Evolutionary conservation across 495 filamentous ascomycete genomes (phyloP), one percentile per base, ranked within the genome.

Genomic region (Aspergillus kassunensis): DNA sequence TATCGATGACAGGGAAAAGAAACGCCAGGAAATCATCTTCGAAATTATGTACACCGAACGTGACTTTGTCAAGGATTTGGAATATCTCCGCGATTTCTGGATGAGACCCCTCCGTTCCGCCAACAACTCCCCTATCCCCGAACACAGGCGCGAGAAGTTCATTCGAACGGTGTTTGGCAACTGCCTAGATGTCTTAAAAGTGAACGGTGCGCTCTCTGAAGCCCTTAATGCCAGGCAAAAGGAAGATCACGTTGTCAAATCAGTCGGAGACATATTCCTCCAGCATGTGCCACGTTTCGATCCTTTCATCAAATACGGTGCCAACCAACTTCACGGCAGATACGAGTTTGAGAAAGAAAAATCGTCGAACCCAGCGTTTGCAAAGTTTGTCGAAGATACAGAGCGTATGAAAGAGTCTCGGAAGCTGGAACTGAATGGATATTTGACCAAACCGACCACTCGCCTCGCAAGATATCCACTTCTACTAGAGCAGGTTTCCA

Each of bases 41-140:
- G 95, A 99, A 64, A 84, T 96, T 56, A 96, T 95, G 83, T 99
- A 99, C 67, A 99, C 95, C 0, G 95, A 99, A 67, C 83, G 95
- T 33, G 95, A 99, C 69, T 99, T 99, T 58, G 95, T 99, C 65
- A 99, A 99, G 74, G 95, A 99, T 64, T 76, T 99, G 57, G 95
- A 99, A 65, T 99, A 99, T 62, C 71, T 99, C 24, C 84, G 92
- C 52, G 95, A 99, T 72, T 97, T 97, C 80, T 99, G 95, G 95
- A 96, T 97, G 76, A 82, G 90, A 56, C 95, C 95, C 3, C 69
- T 99, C 46, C 85, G 90, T 45, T 82, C 82, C 20, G 76, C 74
- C 7, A 81, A 79, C 49, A 78, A 80, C 15, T 97, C 92, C 7
- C 90, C 90, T 3, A 92, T 99, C 49, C 92, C 95, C 5, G 85